Evolutionary conservation across 179 eudicot genomes (phyloP), one percentile per base, ranked within the genome.

Genomic region (Camellia oleifera): DNA sequence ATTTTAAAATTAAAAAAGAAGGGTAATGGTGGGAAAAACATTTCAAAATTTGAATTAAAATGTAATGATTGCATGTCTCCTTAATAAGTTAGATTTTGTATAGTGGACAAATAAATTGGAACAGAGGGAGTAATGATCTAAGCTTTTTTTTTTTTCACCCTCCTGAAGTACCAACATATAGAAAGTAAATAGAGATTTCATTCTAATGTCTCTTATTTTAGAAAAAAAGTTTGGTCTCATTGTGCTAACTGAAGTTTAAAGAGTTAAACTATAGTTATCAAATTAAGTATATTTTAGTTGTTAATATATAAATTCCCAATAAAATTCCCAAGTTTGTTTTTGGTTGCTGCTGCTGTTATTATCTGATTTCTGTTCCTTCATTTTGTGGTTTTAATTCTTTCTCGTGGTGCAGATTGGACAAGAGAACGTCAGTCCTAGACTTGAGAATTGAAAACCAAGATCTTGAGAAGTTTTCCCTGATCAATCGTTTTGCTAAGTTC

Each of bases 361-460:
- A 8, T 23, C 14, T 45, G 40, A 40, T 56, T 4, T 52, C 18
- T 69, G 5, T 60, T 14, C 76, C 44, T 48, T 52, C 40, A 7
- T 80, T 13, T 64, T 17, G 14, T 63, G 74, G 56, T 17, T 45
- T 56, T 57, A 58, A 58, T 80, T 50, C 20, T 73, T 42, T 42
- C 9, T 48, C 44, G 1, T 69, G 57, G 66, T 84, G 81, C 89
- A 96, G 99, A 77, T 81, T 91, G 93, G 99, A 96, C 85, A 91
- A 91, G 88, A 87, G 88, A 73, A 89, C 91, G 65, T 96, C 97
- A 40, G 76, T 92, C 67, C 81, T 90, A 84, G 99, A 96, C 81
- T 85, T 92, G 78, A 91, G 92, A 86, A 79, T 91, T 83, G 98
- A 96, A 74, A 81, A 86, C 81, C 99, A 94, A 85, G 99, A 96